These are phyloP conservation scores for Scalesia atractyloides DNA, from an alignment of 129 eudicot genomes.

Conservation along the genomic window DNA sequence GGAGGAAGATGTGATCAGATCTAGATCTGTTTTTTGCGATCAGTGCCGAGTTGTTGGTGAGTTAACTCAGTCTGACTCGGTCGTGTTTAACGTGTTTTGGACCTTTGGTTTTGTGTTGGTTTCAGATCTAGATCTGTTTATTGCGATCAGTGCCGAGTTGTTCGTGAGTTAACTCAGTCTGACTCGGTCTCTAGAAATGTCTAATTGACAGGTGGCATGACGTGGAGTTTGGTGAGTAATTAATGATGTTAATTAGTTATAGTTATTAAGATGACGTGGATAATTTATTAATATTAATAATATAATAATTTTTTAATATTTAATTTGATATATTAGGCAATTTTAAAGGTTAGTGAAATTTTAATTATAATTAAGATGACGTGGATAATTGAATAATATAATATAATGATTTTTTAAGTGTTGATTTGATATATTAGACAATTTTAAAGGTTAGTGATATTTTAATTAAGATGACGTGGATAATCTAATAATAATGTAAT, in stretches of 20 bases:
- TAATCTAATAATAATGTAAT: not conserved
- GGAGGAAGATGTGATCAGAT: conserved; percentile 85
- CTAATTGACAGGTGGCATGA: conserved; percentile 25
- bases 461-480: not conserved
- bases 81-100: conserved; percentile 9
- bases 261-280: not conserved
- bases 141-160: conserved; percentile 99
- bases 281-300: not conserved
- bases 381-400: not conserved
- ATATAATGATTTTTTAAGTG: not conserved
- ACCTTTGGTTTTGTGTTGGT: too few relatives aligned
- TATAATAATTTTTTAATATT: not conserved
- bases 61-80: conserved; percentile 41
- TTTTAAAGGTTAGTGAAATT: not conserved
- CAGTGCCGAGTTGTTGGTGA: conserved; percentile 99
- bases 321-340: not conserved
- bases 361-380: too few relatives aligned
- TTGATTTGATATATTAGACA: not conserved
- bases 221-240: conserved; percentile 25
- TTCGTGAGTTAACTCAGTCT: conserved; percentile 71
- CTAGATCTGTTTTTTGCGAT: conserved; percentile 90
- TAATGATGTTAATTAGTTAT: conserved; percentile 8
- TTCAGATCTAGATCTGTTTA: conserved; percentile 83
- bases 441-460: not conserved
- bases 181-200: conserved; percentile 23